Evolutionary conservation across 2,329 filamentous ascomycete species (phyloP).

Genomic region (Trichoderma oligosporum): DNA sequence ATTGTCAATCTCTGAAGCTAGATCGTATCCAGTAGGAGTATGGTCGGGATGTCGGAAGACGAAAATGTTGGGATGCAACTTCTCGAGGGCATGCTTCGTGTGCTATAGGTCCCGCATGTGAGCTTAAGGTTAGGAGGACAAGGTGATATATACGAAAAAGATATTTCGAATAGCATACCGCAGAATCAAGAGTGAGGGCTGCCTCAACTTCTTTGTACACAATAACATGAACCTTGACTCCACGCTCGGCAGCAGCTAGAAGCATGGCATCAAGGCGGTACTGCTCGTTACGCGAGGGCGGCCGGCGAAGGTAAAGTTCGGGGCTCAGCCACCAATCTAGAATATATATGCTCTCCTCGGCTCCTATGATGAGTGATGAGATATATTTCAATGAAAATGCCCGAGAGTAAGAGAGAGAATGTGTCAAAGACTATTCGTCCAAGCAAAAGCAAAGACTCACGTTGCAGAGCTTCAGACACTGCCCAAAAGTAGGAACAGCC

Average conservation of each 20-base stretch:
- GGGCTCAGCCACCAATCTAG: constrained; percentile 89
- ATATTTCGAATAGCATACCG: constrained; percentile 36
- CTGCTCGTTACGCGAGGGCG: constrained; percentile 74
- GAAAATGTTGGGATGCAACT: constrained; percentile 74
- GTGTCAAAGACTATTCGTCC: no score
- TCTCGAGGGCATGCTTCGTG: constrained; percentile 75
- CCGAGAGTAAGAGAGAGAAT: no score
- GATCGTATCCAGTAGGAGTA: constrained; percentile 65
- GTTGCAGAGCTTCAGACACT: constrained; percentile 72
- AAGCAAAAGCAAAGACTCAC: constrained; percentile 32
- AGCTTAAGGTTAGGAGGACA: constrained; percentile 21
- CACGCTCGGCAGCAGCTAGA: constrained; percentile 74
- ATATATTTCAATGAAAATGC: neutral
- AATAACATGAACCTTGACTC: constrained; percentile 79
- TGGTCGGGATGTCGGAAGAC: constrained; percentile 93
- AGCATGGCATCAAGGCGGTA: constrained; percentile 84
- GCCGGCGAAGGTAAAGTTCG: constrained; percentile 80
- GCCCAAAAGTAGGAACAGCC: constrained; percentile 83
- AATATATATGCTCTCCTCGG: constrained; percentile 76
- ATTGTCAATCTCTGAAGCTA: constrained; percentile 65
- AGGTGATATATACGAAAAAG: neutral
- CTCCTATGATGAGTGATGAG: constrained; percentile 45
- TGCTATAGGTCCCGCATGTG: constrained; percentile 45
- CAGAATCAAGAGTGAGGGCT: constrained; percentile 60
- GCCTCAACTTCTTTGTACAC: constrained; percentile 90